Conservation (phyloP, 2,329 filamentous ascomycete genomes). For the Aspergillus versicolor region DNA sequence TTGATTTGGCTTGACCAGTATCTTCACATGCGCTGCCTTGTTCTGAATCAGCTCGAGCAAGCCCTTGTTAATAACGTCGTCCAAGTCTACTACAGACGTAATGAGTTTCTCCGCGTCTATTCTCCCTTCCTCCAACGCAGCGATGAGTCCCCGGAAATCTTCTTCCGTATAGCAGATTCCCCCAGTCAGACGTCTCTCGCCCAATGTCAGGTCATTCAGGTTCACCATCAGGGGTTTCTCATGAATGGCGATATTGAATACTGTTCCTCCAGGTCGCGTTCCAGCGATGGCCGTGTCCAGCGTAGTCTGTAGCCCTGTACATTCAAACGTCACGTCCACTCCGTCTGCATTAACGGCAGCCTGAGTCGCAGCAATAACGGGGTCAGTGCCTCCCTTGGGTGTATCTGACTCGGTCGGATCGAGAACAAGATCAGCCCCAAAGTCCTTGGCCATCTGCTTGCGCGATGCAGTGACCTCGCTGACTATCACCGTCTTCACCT, state of each 20-base stretch:
- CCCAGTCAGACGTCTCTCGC: background rate
- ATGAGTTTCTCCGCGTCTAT: background rate
- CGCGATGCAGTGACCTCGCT: background rate
- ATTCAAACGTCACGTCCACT: background rate
- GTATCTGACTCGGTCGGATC: background rate
- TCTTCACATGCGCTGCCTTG: conserved; percentile 6
- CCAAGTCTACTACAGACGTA: conserved; percentile 1
- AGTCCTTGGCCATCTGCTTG: background rate
- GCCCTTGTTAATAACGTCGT: background rate
- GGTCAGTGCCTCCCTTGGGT: background rate
- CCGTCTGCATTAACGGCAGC: background rate
- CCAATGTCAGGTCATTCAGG: background rate
- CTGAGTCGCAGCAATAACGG: background rate
- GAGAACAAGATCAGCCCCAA: background rate
- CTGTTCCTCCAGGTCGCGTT: background rate
- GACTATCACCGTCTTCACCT: background rate
- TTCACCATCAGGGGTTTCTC: conserved; percentile 3
- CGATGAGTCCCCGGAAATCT: background rate
- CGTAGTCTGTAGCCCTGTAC: background rate
- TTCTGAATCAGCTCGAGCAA: conserved; percentile 5
- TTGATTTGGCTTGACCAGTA: conserved; percentile 6
- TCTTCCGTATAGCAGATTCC: conserved; percentile 5
- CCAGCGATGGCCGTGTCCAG: background rate
- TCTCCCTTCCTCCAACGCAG: background rate
- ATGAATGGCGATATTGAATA: conserved; percentile 4